Evolutionary conservation across 257 asterid species (phyloP), one percentile per base, ranked within the genome.

Genomic region (Ligustrum vulgare): DNA sequence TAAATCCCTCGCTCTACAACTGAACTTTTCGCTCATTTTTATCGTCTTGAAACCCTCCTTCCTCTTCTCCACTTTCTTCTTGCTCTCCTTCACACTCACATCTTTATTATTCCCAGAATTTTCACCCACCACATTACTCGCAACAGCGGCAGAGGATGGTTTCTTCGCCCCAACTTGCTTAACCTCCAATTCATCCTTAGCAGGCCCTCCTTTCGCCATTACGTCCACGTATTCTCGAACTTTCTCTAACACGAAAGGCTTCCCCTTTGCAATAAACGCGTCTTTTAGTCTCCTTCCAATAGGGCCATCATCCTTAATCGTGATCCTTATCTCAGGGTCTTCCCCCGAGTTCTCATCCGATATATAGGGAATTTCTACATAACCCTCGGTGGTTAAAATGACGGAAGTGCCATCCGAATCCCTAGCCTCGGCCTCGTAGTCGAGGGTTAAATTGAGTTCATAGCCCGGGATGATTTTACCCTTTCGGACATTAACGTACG

Each of bases 301-400:
- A n/a, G 90, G 88, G 4, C 98, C 98, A 6, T 94, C 98, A 22
- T 94, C 97, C 41, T 83, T 91, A 2, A 92, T 89, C 0, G 79
- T 69, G 74, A 94, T 76, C 78, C 84, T 80, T 33, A 87, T 60
- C 63, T 94, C 92, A 7, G 98, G 98, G 72, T 94, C 98, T 80
- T 94, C 98, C 0, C 80, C 98, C 8, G 98, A 96, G 70, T 94
- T 94, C 93, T 92, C 98, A 33, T 92, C 98, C 11, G 97, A 82
- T 8, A 94, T 90, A 12, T 94, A 94, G 0, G 98, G 98, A 9
- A 91, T 74, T n/a, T 94, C 98, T 16, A 92, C 90, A 4, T 83
- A 74, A 3, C 98, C 98, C 54, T 91, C 97, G 2, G 97, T 79
- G 34, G 62, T 83, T 51, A 85, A 10, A 43, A 43, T 43, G 49